Conservation (phyloP, 306 rosid genomes). For the Bauhinia variegata region DNA sequence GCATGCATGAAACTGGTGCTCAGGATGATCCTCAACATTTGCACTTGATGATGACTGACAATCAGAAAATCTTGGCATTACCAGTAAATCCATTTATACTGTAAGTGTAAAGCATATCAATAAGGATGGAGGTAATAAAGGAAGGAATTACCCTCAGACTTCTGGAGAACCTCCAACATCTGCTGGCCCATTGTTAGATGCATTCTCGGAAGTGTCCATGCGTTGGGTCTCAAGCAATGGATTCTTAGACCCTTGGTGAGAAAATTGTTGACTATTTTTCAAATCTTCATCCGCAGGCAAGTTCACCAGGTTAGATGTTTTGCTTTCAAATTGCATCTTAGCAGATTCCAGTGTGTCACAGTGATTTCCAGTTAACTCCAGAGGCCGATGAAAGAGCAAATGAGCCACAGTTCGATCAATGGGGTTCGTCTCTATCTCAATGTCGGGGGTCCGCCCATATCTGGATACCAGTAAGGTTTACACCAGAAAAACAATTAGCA, state of each 20-base stretch:
- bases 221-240: constrained; percentile 41
- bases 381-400: constrained; percentile 81
- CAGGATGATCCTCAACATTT: constrained; percentile 22
- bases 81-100: constrained; percentile 47
- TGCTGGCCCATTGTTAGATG: constrained; percentile 49
- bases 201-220: constrained; percentile 57
- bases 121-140: constrained; percentile 43
- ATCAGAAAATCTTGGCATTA: constrained; percentile 47
- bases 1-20: constrained; percentile 33
- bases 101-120: constrained; percentile 22
- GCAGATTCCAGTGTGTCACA: constrained; percentile 54
- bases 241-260: constrained; percentile 46
- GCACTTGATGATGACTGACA: constrained; percentile 55
- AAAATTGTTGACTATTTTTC: constrained; percentile 40
- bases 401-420: constrained; percentile 90
- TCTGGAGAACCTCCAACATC: constrained; percentile 34
- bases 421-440: constrained; percentile 86
- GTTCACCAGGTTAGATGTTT: constrained; percentile 38
- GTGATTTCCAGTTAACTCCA: constrained; percentile 55
- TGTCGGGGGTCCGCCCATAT: constrained; percentile 53
- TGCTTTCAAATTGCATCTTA: constrained; percentile 48
- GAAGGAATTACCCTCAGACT: constrained; percentile 65
- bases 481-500: constrained; percentile 32
- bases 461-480: constrained; percentile 43
- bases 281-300: constrained; percentile 44